A percentile compares a stretch with the other conserved stretches of the same genome.
Evolutionary conservation across 1,284 basidiomycete genomes (phyloP).

Genomic region (Sanghuangporus weigelae): DNA sequence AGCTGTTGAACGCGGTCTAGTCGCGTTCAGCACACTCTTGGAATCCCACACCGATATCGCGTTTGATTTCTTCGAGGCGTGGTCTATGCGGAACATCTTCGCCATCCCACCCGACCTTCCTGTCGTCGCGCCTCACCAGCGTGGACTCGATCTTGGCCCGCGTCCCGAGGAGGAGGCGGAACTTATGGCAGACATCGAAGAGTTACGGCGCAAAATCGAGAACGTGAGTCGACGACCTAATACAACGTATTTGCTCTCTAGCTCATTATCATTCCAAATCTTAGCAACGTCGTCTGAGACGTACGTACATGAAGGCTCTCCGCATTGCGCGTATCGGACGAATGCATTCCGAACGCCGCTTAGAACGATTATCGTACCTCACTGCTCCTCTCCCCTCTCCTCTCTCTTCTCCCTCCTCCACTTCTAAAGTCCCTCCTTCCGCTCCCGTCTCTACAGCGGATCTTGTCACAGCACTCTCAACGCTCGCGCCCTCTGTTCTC

Average conservation of each 20-base stretch:
- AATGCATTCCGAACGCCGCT: constrained; percentile 37
- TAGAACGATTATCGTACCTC: constrained; percentile 43
- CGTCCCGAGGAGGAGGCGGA: constrained; percentile 49
- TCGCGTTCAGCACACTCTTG: constrained; percentile 71
- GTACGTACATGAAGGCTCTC: constrained; percentile 43
- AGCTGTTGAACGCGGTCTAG: constrained; percentile 40
- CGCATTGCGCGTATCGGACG: constrained; percentile 41
- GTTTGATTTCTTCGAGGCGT: constrained; percentile 77
- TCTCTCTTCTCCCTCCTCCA: constrained; percentile 13
- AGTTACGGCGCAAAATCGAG: constrained; percentile 50
- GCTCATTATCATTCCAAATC: not conserved
- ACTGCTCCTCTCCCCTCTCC: constrained; percentile 25
- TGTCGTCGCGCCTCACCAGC: constrained; percentile 65
- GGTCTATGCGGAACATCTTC: constrained; percentile 75
- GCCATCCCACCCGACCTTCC: constrained; percentile 58
- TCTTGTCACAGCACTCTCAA: constrained; percentile 25
- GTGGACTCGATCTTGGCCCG: constrained; percentile 46
- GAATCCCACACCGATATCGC: constrained; percentile 76
- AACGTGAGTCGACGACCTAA: constrained; percentile 39
- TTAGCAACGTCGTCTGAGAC: constrained; percentile 61
- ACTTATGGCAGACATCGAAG: constrained; percentile 57
- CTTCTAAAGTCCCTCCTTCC: constrained; percentile 24
- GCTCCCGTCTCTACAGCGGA: constrained; percentile 35
- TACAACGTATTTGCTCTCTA: constrained; percentile 1
- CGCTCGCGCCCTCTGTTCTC: constrained; percentile 34